Conservation (phyloP, 352 stramenopile species). For the Phytophthora hibernalis region DNA sequence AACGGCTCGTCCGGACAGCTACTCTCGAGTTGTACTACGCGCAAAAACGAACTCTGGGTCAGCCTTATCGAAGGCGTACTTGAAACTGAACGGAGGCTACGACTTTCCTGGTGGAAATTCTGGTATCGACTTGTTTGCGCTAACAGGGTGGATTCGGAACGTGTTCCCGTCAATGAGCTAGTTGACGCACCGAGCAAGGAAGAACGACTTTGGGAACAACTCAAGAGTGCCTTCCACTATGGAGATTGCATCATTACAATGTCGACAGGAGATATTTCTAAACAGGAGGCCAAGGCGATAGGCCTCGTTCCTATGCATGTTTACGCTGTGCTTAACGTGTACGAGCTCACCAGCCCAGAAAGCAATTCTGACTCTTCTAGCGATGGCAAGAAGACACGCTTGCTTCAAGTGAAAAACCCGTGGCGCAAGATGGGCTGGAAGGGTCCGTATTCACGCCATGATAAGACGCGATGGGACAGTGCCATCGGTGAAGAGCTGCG, state of each 20-base stretch:
- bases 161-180: slow-evolving; percentile 74
- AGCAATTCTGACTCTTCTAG: slow-evolving; percentile 29
- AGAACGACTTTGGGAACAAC: slow-evolving; percentile 95
- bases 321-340: slow-evolving; percentile 96
- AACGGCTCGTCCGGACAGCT: slow-evolving; percentile 69
- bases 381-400: slow-evolving; percentile 57
- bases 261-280: slow-evolving; percentile 88
- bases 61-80: slow-evolving; percentile 98
- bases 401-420: slow-evolving; percentile 97
- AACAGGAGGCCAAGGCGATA: slow-evolving; percentile 77
- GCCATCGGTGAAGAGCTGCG: slow-evolving; percentile 67
- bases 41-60: slow-evolving; percentile 92
- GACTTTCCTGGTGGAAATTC: slow-evolving; percentile 98
- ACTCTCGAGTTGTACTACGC: slow-evolving; percentile 86
- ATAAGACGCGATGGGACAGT: slow-evolving; percentile 62
- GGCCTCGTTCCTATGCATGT: slow-evolving; percentile 96
- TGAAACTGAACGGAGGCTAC: slow-evolving; percentile 98
- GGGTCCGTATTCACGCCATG: slow-evolving; percentile 84
- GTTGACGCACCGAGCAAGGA: slow-evolving; percentile 93
- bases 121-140: slow-evolving; percentile 97
- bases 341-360: slow-evolving; percentile 79
- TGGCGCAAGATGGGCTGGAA: slow-evolving; percentile 91
- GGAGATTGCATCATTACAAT: slow-evolving; percentile 98
- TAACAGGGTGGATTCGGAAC: slow-evolving; percentile 98
- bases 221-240: slow-evolving; percentile 94